phyloP scores from a whole-genome alignment of 208 protist genomes.

The Trypanosoma grayi region DNA sequence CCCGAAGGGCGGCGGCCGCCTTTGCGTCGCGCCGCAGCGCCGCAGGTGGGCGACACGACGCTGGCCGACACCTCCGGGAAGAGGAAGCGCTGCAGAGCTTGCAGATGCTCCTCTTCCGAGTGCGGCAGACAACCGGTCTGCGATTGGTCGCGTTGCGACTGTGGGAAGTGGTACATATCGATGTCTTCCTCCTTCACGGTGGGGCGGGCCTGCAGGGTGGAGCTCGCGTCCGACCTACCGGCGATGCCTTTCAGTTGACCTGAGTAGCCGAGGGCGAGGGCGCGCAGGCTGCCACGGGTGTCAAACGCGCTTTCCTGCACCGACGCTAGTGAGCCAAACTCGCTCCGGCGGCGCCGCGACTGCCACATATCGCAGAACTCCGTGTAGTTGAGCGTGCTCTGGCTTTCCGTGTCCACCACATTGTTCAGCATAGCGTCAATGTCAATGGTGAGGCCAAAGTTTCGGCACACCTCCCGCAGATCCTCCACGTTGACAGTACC shows the following conservation, averaged over 20 bases:
- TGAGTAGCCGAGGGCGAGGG: background rate
- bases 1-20: background rate
- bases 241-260: background rate
- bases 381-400: conserved; percentile 51
- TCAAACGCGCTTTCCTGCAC: background rate
- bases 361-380: conserved; percentile 75
- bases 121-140: conserved; percentile 7
- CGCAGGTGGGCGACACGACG: background rate
- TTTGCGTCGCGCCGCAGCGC: background rate
- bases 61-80: conserved; percentile 21
- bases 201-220: background rate
- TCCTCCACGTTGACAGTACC: conserved; percentile 43
- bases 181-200: background rate
- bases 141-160: background rate
- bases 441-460: conserved; percentile 82
- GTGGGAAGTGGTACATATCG: conserved; percentile 10
- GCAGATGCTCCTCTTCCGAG: conserved; percentile 52
- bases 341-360: background rate
- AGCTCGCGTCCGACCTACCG: background rate
- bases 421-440: conserved; percentile 56
- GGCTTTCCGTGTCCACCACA: conserved; percentile 47
- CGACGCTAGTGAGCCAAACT: background rate
- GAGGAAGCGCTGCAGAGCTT: conserved; percentile 54
- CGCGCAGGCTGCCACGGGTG: background rate
- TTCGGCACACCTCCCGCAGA: conserved; percentile 50